Base-by-base conservation (phyloP, 2,329 filamentous ascomycete genomes). In the Stagonosporopsis vannaccii region DNA sequence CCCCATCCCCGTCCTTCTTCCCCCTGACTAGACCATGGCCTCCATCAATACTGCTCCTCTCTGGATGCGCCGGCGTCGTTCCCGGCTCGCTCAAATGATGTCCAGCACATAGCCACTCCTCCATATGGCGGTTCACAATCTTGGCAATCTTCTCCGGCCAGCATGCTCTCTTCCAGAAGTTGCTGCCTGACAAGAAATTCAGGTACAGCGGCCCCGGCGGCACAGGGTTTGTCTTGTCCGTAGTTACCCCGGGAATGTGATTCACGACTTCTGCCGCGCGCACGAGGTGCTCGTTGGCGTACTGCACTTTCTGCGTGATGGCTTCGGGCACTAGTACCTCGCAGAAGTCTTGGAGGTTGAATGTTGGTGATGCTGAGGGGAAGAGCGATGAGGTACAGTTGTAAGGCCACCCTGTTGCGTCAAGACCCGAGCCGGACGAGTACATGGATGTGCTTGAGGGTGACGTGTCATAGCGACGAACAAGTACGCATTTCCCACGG, bases 341-440 rank as follows among this genome's bases (percentile, higher is more conserved):
- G 81, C 96, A 98, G 77, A 94, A 97, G 79, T 98, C 95, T 79
- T 98, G 95, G 37, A 98, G 88, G 62, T 90, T 88, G 56, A 97
- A 86, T 2, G 43, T 45, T 6, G 47, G 37, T 3, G 46, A 9
- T 2, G n/a, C 8, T 61, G 87, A 81, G 3, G 91, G 92, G 67
- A 87, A 87, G 30, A 81, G 81, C 52, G 90, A 89, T 70, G 96
- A 87, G 28, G 89, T 87, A 60, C 90, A 91, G 78, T 98, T 98
- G 78, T 97, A 90, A 0, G 90, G 91, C 94, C 94, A 98, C 17
- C 78, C 78, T 30, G 82, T 79, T 50, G 82, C 86, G 66, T 88
- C 81, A 39, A 89, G 80, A 19, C 84, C 84, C 77, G 81, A 85
- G 81, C 20, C 35, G n/a, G 26, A 39, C 2, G 51, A 39, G 33